Conservation (phyloP, 2,329 filamentous ascomycete genomes). For the Penicillium sp. region DNA sequence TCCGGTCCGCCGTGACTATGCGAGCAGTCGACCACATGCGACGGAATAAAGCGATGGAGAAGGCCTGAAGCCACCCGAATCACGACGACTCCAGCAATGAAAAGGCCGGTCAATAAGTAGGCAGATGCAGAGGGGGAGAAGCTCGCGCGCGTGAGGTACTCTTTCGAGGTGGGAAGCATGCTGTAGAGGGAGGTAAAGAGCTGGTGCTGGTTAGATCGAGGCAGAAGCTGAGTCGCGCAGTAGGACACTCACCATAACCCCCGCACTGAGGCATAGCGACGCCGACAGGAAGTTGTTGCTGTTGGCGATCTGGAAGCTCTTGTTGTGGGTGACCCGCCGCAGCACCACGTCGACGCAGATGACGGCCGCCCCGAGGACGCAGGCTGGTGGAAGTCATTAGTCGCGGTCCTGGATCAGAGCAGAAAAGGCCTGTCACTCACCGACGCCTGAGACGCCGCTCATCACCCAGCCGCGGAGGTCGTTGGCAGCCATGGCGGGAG, state of each 20-base stretch:
- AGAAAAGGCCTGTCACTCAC: constrained; percentile 40
- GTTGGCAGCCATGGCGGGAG: constrained; percentile 56
- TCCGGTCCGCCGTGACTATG: constrained; percentile 44
- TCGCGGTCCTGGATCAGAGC: neutral
- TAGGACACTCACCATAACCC: constrained; percentile 73
- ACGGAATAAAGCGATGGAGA: constrained; percentile 49
- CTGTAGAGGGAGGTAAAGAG: constrained; percentile 88
- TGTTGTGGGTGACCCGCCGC: constrained; percentile 67
- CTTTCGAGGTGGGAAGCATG: constrained; percentile 84
- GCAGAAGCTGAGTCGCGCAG: neutral
- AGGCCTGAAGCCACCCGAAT: constrained; percentile 47
- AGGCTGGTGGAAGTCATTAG: constrained; percentile 37
- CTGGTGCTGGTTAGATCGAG: constrained; percentile 45
- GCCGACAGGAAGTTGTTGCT: constrained; percentile 84
- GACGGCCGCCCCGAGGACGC: constrained; percentile 71
- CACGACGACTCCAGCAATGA: constrained; percentile 47
- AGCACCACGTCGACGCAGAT: constrained; percentile 83
- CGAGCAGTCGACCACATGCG: constrained; percentile 50
- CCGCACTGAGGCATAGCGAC: constrained; percentile 88
- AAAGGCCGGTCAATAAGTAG: constrained; percentile 46
- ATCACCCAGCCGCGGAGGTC: constrained; percentile 94
- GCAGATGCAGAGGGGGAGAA: constrained; percentile 64
- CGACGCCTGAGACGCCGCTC: constrained; percentile 75
- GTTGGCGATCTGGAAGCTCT: constrained; percentile 80
- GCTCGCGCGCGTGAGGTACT: constrained; percentile 68